Evolutionary conservation across 129 eudicot species (phyloP), one percentile per base, ranked within the genome.

Genomic region (Flaveria linearis): DNA sequence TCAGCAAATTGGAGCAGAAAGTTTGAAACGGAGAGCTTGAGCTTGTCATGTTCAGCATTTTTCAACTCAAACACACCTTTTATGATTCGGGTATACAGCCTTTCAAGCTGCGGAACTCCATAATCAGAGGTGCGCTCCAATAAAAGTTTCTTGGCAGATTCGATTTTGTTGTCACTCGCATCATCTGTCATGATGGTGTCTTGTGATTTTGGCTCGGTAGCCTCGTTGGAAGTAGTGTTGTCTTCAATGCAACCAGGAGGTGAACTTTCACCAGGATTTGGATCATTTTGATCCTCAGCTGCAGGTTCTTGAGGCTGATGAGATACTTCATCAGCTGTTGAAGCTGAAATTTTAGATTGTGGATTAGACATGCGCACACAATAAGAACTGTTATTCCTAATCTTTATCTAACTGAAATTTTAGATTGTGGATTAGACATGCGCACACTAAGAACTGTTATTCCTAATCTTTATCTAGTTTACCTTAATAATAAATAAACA

Each of bases 41-140:
- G 74, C 74, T 83, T 81, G 14, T 85, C 82, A n/a, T 43, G 53
- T 60, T 69, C 84, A 36, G 61, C 73, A 45, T 78, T 73, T 87
- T 87, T 88, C 22, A 86, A 82, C 81, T 84, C 87, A 58, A 93
- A 90, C 36, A 90, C 92, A 25, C 97, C 97, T 75, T 93, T 93
- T 77, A 93, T 86, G 61, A 93, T 69, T 33, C 85, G 88, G 9
- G 89, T 83, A 74, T 90, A 93, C 33, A 93, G 82, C 79, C 96
- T 88, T 83, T 93, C 98, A 13, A 93, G 87, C 79, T 88, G 91
- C 8, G 98, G 97, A 65, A 93, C 80, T 49, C 88, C 92, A 74
- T 88, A 93, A 42, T 81, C 87, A 9, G 71, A 50, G 1, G 96
- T 85, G 15, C 78, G 84, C 43, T 85, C 92, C 87, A 88, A 68